These are phyloP conservation scores for Cladosporium sp. DNA, from an alignment of 2,329 filamentous ascomycete species.

Conservation along the genomic window DNA sequence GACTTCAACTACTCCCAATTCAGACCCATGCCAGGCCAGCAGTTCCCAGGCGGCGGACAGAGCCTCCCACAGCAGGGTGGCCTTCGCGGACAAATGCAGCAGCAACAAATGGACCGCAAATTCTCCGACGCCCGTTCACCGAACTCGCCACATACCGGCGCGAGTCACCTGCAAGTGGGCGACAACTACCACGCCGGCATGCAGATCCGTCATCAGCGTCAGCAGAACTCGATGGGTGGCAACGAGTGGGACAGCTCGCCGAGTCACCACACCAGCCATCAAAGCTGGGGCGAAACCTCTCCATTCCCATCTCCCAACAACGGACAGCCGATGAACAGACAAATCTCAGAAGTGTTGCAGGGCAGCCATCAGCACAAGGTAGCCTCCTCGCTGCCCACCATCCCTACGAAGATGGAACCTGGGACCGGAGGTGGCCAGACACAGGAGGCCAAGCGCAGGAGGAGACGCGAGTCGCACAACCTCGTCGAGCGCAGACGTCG, in stretches of 20 bases:
- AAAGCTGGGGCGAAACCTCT: slow-evolving; percentile 77
- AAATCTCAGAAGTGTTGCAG: slow-evolving; percentile 85
- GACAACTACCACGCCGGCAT: slow-evolving; percentile 38
- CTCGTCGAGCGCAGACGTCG: slow-evolving; percentile 89
- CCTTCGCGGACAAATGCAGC: slow-evolving; percentile 32
- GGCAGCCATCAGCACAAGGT: slow-evolving; percentile 64
- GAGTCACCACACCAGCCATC: slow-evolving; percentile 63
- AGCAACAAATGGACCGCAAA: slow-evolving; percentile 51
- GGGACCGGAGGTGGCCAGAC: slow-evolving; percentile 59
- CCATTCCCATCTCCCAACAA: slow-evolving; percentile 82
- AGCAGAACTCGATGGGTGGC: slow-evolving; percentile 46
- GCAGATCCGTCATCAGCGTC: slow-evolving; percentile 53
- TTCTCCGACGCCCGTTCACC: slow-evolving; percentile 71
- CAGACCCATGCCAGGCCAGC: slow-evolving; percentile 60
- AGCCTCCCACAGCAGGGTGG: slow-evolving; percentile 29
- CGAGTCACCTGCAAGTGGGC: slow-evolving; percentile 67
- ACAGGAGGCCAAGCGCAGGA: slow-evolving; percentile 89
- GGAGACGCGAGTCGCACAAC: slow-evolving; percentile 92
- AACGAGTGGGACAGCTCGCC: slow-evolving; percentile 88
- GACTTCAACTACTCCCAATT: slow-evolving; percentile 72
- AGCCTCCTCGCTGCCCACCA: slow-evolving; percentile 71
- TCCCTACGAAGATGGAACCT: slow-evolving; percentile 78
- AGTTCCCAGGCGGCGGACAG: slow-evolving; percentile 40
- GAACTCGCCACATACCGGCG: slow-evolving; percentile 75
- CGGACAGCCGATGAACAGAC: slow-evolving; percentile 58